Evolutionary conservation across 2,329 filamentous ascomycete species (phyloP), one percentile per base, ranked within the genome.

Genomic region (Chalara sp.): DNA sequence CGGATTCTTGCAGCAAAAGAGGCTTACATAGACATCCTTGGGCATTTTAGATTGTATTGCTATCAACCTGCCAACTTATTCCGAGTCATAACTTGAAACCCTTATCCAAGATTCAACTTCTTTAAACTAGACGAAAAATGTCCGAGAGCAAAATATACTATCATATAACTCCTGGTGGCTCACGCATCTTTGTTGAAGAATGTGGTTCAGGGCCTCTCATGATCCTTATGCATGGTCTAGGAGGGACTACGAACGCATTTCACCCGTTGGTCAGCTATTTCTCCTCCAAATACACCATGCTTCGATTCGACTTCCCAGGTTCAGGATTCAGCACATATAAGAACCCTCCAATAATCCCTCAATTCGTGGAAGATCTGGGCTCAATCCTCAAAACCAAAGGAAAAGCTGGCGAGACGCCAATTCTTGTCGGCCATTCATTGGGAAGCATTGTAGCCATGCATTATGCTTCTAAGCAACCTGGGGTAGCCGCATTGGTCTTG

Each of bases 341-440:
- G 6, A 41, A 46, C 30, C 49, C 53, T 5, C 53, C 52, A n/a
- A 51, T 50, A 31, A 51, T 57, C 28, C 49, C 52, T 13, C 44
- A 49, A 35, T 57, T 57, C 28, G 56, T 56, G 6, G 45, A 53
- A 30, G 52, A 56, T 33, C 46, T 57, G 4, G 39, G 44, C 28
- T 56, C 53, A 5, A 49, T 57, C 35, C 43, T 57, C 6, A 35
- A 47, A n/a, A 35, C 49, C 31, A 44, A 48, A 49, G 31, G 30
- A 7, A 12, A 37, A 5, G 21, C 21, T 21, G 46, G 50, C 28
- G 53, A 49, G 28, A 32, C 10, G 21, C 51, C 53, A 13, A 49
- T 67, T 48, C 54, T 68, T 46, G 54, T 70, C 46, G 67, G 67
- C 13, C 67, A 70, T 56, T 68, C 66, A 12, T 61, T 70, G 45